These are phyloP conservation scores for Datura wrightii DNA, from an alignment of 257 asterid genomes.

Conservation along the genomic window DNA sequence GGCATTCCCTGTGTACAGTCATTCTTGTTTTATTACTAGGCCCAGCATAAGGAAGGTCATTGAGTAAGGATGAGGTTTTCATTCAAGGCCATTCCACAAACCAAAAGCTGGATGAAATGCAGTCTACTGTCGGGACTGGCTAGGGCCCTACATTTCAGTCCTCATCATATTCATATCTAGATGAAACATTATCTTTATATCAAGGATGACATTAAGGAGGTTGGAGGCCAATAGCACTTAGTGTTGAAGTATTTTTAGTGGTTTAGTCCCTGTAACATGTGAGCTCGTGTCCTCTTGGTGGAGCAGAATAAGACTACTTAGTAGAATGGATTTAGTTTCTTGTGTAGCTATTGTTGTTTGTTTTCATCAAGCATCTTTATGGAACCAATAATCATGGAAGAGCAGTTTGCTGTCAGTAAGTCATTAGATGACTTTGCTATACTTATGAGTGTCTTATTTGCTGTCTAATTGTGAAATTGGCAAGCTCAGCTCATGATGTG, in stretches of 20 bases:
- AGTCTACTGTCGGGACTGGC: background rate
- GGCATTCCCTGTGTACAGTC: background rate
- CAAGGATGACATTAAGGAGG: background rate
- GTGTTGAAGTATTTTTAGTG: background rate
- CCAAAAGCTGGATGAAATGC: background rate
- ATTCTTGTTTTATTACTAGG: background rate
- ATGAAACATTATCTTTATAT: background rate
- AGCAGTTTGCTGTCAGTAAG: background rate
- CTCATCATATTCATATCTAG: background rate
- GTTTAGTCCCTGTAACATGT: background rate
- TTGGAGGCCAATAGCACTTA: background rate
- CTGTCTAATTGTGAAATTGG: background rate
- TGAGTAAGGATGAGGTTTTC: background rate
- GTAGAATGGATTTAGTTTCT: background rate
- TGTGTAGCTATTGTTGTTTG: background rate
- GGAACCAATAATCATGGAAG: constrained; percentile 16
- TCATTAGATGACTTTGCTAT: constrained; percentile 15
- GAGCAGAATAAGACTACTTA: background rate
- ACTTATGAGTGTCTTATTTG: background rate
- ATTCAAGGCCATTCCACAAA: constrained; percentile 18
- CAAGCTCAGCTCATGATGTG: constrained; percentile 10
- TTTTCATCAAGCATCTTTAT: background rate
- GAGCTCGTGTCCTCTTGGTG: background rate
- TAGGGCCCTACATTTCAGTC: background rate
- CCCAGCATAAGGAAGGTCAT: background rate